Percentiles rank a stretch among this genome's conserved stretches.
Conservation (phyloP, 352 stramenopile genomes). For the Phytophthora meadii region DNA sequence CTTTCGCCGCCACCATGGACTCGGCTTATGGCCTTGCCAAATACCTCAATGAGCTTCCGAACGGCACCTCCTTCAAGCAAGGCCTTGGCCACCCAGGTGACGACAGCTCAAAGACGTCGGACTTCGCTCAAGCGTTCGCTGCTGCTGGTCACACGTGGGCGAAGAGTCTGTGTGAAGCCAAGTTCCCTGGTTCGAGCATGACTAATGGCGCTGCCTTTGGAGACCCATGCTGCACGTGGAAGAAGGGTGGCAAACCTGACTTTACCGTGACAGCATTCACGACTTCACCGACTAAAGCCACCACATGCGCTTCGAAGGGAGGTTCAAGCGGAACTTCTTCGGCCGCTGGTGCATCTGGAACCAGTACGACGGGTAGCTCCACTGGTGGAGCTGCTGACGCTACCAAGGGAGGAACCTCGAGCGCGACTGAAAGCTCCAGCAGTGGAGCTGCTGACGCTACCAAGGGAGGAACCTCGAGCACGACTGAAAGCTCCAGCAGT, state of each 20-base stretch:
- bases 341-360: conserved; percentile 3
- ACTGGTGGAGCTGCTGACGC: conserved; percentile 1
- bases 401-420: conserved; percentile 7
- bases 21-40: conserved; percentile 21
- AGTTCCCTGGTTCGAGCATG: conserved; percentile 45
- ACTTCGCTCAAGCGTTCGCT: conserved; percentile 48
- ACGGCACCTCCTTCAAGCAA: conserved; percentile 45
- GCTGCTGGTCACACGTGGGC: conserved; percentile 39
- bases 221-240: conserved; percentile 46
- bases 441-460: conserved; percentile 5
- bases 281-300: conserved; percentile 23
- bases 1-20: conserved; percentile 21
- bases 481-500: background rate
- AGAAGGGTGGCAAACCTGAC: conserved; percentile 37
- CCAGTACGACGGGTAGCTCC: no score
- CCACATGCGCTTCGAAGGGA: conserved; percentile 29
- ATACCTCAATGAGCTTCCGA: conserved; percentile 50
- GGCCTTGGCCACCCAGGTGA: conserved; percentile 41
- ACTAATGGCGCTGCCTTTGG: conserved; percentile 41
- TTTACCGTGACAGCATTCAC: conserved; percentile 40
- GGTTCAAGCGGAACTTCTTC: conserved; percentile 21
- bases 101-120: conserved; percentile 36
- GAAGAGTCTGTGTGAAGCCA: conserved; percentile 39
- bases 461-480: conserved; percentile 5
- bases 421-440: no score